Percentiles rank a stretch among this genome's conserved stretches.
These are phyloP conservation scores for Vaccinium darrowii DNA, from an alignment of 148 eudicot genomes.

Conservation along the genomic window DNA sequence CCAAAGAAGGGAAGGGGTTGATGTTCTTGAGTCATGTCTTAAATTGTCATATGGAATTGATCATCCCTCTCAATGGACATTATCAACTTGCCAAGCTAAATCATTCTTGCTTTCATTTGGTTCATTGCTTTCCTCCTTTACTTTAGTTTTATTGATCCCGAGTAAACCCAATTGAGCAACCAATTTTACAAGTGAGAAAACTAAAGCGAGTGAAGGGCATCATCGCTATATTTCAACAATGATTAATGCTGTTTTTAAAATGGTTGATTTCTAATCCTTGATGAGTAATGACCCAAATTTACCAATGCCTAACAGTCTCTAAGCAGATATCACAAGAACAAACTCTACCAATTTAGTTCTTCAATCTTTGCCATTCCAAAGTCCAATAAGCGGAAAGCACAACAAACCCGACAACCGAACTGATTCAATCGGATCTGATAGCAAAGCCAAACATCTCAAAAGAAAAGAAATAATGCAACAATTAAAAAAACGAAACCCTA, in stretches of 20 bases:
- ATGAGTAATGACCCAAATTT: neutral
- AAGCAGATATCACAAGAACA: neutral
- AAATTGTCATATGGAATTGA: neutral
- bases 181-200: neutral
- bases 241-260: no score
- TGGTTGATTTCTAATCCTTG: neutral
- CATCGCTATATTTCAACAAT: neutral
- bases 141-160: neutral
- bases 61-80: neutral
- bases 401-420: neutral
- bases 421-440: neutral
- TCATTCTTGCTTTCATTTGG: neutral
- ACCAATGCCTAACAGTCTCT: neutral
- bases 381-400: neutral
- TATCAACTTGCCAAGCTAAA: neutral
- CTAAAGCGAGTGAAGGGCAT: neutral
- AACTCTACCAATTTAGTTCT: neutral
- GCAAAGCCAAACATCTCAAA: neutral
- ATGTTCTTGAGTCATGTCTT: neutral
- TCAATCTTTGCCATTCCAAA: neutral
- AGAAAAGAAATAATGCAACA: neutral
- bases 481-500: neutral
- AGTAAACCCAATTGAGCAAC: neutral
- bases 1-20: neutral
- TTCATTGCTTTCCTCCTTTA: neutral